Conservation (phyloP, 2,329 filamentous ascomycete species). For the Phialophora verrucosa region DNA sequence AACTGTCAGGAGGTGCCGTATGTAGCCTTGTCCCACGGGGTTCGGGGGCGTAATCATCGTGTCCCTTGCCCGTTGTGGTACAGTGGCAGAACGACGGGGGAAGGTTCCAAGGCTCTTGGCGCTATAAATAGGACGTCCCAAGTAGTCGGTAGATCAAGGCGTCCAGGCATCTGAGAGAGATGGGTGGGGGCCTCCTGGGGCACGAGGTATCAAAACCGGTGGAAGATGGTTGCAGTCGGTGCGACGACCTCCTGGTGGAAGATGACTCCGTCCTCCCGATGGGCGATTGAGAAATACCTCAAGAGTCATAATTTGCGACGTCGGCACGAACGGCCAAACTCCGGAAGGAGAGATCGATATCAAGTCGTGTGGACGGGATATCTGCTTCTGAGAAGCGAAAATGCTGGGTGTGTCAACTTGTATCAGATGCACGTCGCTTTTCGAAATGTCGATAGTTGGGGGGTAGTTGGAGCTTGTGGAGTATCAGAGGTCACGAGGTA, state of each 20-base stretch:
- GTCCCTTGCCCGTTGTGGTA: conserved; percentile 1
- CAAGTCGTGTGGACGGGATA: background rate
- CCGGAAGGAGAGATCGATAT: background rate
- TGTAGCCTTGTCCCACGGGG: background rate
- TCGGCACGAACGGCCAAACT: no score
- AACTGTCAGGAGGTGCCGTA: background rate
- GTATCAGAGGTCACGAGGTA: background rate
- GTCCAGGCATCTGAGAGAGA: background rate
- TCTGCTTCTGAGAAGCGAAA: background rate
- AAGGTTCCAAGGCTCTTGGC: conserved; percentile 17
- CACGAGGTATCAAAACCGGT: background rate
- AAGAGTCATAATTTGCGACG: background rate
- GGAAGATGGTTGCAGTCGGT: background rate
- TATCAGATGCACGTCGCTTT: background rate
- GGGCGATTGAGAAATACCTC: background rate
- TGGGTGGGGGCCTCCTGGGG: background rate
- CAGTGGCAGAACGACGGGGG: conserved; percentile 1
- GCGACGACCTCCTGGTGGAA: background rate
- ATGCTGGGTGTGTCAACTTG: background rate
- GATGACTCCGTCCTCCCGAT: background rate
- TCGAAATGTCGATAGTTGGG: background rate
- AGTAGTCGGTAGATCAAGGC: background rate
- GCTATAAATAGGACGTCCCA: conserved; percentile 6
- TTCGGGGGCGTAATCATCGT: background rate
- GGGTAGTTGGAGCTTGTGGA: conserved; percentile 1